Evolutionary conservation across 768 basidiomycete species (phyloP), one percentile per base, ranked within the genome.

Genomic region (Sarcodon sp.): DNA sequence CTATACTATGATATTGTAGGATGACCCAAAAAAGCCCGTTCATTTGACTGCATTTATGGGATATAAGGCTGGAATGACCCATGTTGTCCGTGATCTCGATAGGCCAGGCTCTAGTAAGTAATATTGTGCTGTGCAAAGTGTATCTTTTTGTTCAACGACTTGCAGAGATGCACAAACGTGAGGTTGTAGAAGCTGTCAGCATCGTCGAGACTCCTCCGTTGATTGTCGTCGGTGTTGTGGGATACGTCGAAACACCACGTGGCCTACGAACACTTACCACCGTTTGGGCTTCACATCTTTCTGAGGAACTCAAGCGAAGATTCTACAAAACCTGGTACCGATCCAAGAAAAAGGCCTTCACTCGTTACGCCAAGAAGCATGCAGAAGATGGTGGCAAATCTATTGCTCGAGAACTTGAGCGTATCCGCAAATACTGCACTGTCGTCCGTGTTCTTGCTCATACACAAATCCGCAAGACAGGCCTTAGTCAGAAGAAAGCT

Each of bases 261-360:
- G 96, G 96, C 61, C 84, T 99, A 55, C 92, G 96, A 64, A 90
- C 92, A 37, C 86, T 99, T 62, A 98, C 96, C 63, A 99, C 96
- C 52, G 93, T 96, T 66, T 90, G 87, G 96, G 93, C 96, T 43
- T 87, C 88, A 57, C 96, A 99, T 68, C 79, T 99, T 38, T 93
- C 90, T 35, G 96, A 97, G 66, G 93, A 97, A 66, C 65, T 98
- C 66, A 99, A 94, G 72, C 89, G 96, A 62, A 82, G 96, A 59
- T 97, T 99, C 84, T 97, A 98, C 86, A 93, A 92, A 79, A 96
- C 94, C 80, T 97, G 94, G 93, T 98, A 98, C 77, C 84, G 89
- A 58, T 94, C 91, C 45, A 99, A 99, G 87, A 98, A 98, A 81
- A 99, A 99, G 83, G 96, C 96, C 36, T 99, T 98, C 81, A 99